Conservation (phyloP, 495 filamentous ascomycete genomes). For the Tuber magnatum region DNA sequence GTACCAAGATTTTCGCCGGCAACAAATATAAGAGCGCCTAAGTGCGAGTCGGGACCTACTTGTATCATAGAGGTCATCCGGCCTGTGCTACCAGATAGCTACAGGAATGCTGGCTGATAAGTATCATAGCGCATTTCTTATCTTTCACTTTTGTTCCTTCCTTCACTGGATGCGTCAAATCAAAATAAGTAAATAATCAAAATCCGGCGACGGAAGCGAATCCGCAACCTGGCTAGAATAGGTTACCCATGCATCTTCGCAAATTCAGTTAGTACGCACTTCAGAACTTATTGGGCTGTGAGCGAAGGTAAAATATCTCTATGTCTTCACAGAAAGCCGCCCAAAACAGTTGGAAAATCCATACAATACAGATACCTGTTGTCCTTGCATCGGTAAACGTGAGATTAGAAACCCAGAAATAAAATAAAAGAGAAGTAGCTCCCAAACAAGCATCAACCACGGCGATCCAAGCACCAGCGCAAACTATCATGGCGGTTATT, state of each 20-base stretch:
- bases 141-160: neutral
- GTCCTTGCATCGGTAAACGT: neutral
- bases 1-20: neutral
- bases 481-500: neutral
- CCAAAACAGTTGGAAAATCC: neutral
- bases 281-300: neutral
- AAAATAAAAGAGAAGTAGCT: neutral
- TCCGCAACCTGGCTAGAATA: neutral
- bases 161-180: neutral
- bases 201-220: neutral
- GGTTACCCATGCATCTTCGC: neutral
- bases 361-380: neutral
- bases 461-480: neutral
- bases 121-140: neutral
- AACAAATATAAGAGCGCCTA: slow-evolving; percentile 2
- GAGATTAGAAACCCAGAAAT: neutral
- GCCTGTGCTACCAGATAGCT: neutral
- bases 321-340: neutral
- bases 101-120: neutral
- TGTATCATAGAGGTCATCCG: neutral
- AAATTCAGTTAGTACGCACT: neutral
- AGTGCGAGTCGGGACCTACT: neutral
- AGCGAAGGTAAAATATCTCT: neutral
- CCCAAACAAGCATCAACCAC: neutral
- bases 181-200: neutral